Base-by-base conservation (phyloP, 2,329 filamentous ascomycete genomes). In the Geoglossum cookeanum region DNA sequence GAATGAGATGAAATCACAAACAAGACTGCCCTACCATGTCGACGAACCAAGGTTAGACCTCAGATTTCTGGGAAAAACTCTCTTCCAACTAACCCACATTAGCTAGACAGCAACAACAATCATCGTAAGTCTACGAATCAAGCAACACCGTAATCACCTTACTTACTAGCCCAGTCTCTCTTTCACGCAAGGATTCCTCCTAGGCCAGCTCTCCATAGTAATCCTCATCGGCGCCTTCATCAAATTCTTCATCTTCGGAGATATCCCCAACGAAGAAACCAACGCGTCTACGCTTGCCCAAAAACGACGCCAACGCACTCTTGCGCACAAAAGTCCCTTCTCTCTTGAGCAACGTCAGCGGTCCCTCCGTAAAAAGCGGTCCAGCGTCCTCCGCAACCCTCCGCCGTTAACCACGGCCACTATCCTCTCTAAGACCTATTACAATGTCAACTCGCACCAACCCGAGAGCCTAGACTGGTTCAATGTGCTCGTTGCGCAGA, bases 171-270 rank as follows among this genome's bases (percentile, higher is more conserved):
- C 29, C 66, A 91, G 87, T 45, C 75, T 92, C 63, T 92, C 88
- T 39, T 97, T 97, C 69, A 94, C 88, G 0, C 88, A 95, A 68
- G 92, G 92, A 32, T 84, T 98, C 63, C 81, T 98, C 54, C 77
- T 97, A 35, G 92, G 92, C 55, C 92, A 98, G 70, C 77, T 98
- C 55, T 94, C 89, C 1, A 86, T 98, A 51, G 87, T 95, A 13
- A 74, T 97, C 29, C 77, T 98, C 44, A 81, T 98, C 60, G 90
- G 89, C 62, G 87, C 85, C 63, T 97, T 98, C 72, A 97, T 98
- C 71, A 95, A 95, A 69, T 98, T 96, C 79, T 98, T 98, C 78
- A 97, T 98, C 67, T 97, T 98, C 67, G 92, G 92, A 64, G 92
- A 97, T 67, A 82, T 88, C 4, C 88, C 89, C 0, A 88, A 86